Percentiles rank a stretch among this genome's conserved stretches.
These are phyloP conservation scores for Avena insularis DNA, from an alignment of 176 grass and related monocot genomes.

Conservation along the genomic window DNA sequence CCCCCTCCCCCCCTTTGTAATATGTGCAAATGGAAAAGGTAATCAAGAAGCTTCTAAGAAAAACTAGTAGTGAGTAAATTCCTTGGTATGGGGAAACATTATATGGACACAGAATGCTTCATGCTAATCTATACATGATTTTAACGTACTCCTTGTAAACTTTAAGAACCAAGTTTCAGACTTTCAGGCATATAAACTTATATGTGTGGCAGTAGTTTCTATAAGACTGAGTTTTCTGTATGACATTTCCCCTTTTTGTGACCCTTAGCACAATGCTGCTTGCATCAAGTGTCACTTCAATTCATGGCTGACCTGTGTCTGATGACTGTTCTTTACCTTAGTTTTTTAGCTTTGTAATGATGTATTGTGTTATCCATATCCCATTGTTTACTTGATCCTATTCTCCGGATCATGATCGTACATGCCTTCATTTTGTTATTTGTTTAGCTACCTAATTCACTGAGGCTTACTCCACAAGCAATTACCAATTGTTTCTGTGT, in stretches of 20 bases:
- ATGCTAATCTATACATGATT: background rate
- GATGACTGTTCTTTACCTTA: conserved; percentile 14
- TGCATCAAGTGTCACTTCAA: conserved; percentile 34
- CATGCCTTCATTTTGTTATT: conserved; percentile 22
- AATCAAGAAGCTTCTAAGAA: conserved; percentile 5
- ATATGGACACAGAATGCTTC: conserved; percentile 11
- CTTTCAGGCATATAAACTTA: background rate
- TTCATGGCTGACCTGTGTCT: conserved; percentile 5
- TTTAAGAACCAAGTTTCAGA: background rate
- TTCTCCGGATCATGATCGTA: conserved; percentile 16
- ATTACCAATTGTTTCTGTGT: conserved; percentile 34
- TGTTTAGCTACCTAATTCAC: conserved; percentile 21
- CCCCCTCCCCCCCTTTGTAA: background rate
- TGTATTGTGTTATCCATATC: conserved; percentile 18
- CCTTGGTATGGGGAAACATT: background rate
- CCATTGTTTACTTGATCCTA: conserved; percentile 26
- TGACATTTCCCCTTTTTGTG: background rate
- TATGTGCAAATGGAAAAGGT: conserved; percentile 25
- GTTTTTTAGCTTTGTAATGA: conserved; percentile 11
- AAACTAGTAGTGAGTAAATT: conserved; percentile 2
- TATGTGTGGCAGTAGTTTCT: conserved; percentile 9
- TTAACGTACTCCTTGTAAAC: background rate
- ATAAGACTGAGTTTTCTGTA: background rate
- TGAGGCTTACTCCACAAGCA: conserved; percentile 6
- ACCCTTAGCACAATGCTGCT: conserved; percentile 21